Evolutionary conservation across 768 basidiomycete species (phyloP).

Genomic region (Lactarius deliciosus): DNA sequence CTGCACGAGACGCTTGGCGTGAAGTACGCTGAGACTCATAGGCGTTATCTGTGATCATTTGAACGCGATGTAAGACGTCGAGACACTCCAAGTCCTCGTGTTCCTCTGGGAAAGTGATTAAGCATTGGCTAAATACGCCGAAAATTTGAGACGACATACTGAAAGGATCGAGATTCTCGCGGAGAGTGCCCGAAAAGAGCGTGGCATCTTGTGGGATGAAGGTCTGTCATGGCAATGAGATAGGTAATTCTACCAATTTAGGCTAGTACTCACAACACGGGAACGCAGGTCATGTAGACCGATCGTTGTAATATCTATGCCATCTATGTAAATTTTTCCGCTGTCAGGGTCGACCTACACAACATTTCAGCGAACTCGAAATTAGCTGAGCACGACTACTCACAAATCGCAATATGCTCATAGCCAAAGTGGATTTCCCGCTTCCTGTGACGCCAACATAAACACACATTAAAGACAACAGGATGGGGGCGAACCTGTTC

Average conservation of each 20-base stretch:
- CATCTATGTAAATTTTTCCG: constrained; percentile 81
- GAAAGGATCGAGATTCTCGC: constrained; percentile 77
- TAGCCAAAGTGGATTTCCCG: constrained; percentile 81
- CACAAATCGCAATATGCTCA: constrained; percentile 82
- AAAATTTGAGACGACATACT: constrained; percentile 36
- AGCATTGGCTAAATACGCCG: too few relatives aligned
- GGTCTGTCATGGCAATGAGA: constrained; percentile 45
- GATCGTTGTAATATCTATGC: constrained; percentile 83
- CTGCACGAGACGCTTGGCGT: constrained; percentile 45
- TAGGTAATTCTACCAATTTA: background rate
- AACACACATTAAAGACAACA: constrained; percentile 7
- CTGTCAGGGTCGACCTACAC: constrained; percentile 66
- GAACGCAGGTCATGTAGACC: constrained; percentile 83
- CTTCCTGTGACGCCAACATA: constrained; percentile 46
- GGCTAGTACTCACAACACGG: constrained; percentile 51
- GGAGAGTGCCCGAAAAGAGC: constrained; percentile 75
- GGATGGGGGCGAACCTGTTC: constrained; percentile 51
- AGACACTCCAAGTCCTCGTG: constrained; percentile 77
- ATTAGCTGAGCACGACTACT: constrained; percentile 32
- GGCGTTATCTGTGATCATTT: constrained; percentile 59
- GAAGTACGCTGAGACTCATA: constrained; percentile 52
- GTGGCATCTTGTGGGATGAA: constrained; percentile 76
- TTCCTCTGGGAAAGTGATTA: constrained; percentile 48
- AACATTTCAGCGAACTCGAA: background rate
- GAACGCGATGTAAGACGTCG: constrained; percentile 80